A percentile compares a stretch with the other conserved stretches of the same genome.
phyloP scores from a whole-genome alignment of 2,329 filamentous ascomycete species.

The Aspergillus novoparasiticus region DNA sequence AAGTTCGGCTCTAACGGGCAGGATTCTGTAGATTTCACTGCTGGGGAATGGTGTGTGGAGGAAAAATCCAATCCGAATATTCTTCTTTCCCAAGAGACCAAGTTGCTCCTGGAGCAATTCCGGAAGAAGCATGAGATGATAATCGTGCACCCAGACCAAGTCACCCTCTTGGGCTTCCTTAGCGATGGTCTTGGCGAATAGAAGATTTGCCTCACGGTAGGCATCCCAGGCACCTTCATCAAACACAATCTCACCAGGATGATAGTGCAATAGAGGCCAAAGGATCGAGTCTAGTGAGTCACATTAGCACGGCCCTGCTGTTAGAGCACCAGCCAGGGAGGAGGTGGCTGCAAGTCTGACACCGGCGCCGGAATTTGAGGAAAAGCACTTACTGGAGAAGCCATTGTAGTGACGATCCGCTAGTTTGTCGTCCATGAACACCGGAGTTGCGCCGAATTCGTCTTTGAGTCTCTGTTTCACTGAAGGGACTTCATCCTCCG shows the following conservation, averaged over 20 bases:
- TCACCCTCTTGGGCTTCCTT: constrained; percentile 86
- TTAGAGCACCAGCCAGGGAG: background rate
- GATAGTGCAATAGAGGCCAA: constrained; percentile 96
- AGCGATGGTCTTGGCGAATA: constrained; percentile 84
- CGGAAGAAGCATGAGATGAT: constrained; percentile 92
- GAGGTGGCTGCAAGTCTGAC: background rate
- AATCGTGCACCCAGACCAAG: constrained; percentile 94
- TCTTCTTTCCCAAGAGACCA: constrained; percentile 68
- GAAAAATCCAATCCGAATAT: constrained; percentile 96
- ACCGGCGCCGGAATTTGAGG: background rate
- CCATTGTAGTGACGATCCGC: constrained; percentile 94
- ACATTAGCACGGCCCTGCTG: constrained; percentile 3
- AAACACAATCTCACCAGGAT: constrained; percentile 94
- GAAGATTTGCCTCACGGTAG: constrained; percentile 84
- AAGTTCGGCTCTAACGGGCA: constrained; percentile 84
- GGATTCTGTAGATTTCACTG: constrained; percentile 90
- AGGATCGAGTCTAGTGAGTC: constrained; percentile 75
- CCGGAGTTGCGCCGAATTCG: constrained; percentile 81
- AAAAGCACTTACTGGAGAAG: constrained; percentile 72
- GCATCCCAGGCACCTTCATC: constrained; percentile 90
- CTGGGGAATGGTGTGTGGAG: constrained; percentile 93
- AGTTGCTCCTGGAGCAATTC: constrained; percentile 90
- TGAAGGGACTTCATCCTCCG: constrained; percentile 71
- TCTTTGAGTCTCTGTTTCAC: constrained; percentile 76
- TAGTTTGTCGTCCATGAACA: constrained; percentile 87